Evolutionary conservation across 345 rosid species (phyloP).

Genomic region (Camelina neglecta): DNA sequence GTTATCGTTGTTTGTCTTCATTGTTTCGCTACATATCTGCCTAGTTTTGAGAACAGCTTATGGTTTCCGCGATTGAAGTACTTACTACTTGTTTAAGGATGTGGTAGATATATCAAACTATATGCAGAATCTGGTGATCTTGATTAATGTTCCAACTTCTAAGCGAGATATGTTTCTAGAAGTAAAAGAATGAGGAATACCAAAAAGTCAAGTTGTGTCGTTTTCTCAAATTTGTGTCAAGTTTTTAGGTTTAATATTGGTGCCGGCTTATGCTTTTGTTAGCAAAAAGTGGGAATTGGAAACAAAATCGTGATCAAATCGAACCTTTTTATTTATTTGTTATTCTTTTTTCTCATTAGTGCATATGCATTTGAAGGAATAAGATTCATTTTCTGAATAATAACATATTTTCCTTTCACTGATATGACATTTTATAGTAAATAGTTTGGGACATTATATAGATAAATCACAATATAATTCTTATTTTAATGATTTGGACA

Average conservation of each 20-base stretch:
- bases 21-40: background rate
- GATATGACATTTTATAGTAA: background rate
- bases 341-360: background rate
- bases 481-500: background rate
- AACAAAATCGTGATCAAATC: conserved; percentile 11
- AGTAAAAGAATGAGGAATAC: background rate
- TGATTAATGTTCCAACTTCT: background rate
- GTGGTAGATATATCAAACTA: conserved; percentile 30
- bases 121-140: conserved; percentile 3
- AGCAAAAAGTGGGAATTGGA: conserved; percentile 19
- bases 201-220: conserved; percentile 18
- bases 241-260: conserved; percentile 34
- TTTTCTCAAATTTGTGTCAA: background rate
- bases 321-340: conserved; percentile 1
- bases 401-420: background rate
- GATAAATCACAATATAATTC: background rate
- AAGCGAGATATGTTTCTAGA: conserved; percentile 13
- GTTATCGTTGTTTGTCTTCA: conserved; percentile 23
- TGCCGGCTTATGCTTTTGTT: conserved; percentile 21
- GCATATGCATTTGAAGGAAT: conserved; percentile 7
- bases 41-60: conserved; percentile 8
- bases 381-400: background rate
- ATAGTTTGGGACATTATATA: background rate
- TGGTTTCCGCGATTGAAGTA: background rate
- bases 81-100: conserved; percentile 23